phyloP scores from a whole-genome alignment of 1,139 yeast species.

The Geotrichum cucujoidarum region DNA sequence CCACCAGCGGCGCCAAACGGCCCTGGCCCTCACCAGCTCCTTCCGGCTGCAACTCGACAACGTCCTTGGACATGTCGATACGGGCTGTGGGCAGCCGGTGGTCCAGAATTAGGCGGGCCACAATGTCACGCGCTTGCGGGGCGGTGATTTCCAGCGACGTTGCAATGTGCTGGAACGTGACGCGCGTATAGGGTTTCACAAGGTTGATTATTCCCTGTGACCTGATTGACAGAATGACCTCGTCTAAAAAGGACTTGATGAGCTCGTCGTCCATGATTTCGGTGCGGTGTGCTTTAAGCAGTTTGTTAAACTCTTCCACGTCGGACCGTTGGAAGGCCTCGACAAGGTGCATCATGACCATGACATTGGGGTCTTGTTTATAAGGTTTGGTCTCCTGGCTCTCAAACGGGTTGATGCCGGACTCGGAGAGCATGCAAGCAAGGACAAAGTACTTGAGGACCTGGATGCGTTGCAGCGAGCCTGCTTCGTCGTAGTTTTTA shows the following conservation, averaged over 20 bases:
- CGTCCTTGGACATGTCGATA: constrained; percentile 39
- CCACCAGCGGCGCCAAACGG: constrained; percentile 1
- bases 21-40: not conserved
- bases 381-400: constrained; percentile 46
- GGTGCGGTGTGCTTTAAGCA: constrained; percentile 28
- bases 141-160: constrained; percentile 27
- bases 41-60: constrained; percentile 1
- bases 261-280: constrained; percentile 32
- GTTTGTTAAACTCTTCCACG: constrained; percentile 36
- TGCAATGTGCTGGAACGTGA: constrained; percentile 36
- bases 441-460: constrained; percentile 60
- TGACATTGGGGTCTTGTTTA: constrained; percentile 38
- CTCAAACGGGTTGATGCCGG: constrained; percentile 61
- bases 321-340: constrained; percentile 40
- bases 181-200: constrained; percentile 40
- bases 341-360: constrained; percentile 38
- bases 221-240: constrained; percentile 35
- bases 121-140: constrained; percentile 40
- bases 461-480: constrained; percentile 50
- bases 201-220: constrained; percentile 37
- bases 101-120: constrained; percentile 43
- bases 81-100: constrained; percentile 44
- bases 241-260: constrained; percentile 31
- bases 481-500: constrained; percentile 75
- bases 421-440: constrained; percentile 59